These are phyloP conservation scores for Sphagnum fallax DNA, from an alignment of 228 moss, liverwort and hornwort genomes.

Conservation along the genomic window DNA sequence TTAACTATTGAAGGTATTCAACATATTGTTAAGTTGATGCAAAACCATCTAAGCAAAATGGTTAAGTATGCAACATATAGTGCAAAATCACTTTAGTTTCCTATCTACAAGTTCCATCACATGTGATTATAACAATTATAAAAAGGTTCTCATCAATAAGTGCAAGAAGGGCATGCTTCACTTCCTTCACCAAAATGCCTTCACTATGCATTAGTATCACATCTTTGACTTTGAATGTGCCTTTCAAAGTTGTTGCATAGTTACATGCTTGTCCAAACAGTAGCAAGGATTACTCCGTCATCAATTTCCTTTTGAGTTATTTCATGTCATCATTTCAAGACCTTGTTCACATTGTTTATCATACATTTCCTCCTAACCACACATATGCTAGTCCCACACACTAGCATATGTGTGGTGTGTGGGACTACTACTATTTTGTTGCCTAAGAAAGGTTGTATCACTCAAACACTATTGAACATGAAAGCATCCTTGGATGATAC, in stretches of 20 bases:
- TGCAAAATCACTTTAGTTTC: background rate
- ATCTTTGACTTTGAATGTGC: constrained; percentile 96
- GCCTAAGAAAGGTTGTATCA: no score
- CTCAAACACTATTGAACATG: no score
- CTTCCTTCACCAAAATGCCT: constrained; percentile 96
- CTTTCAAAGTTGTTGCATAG: constrained; percentile 93
- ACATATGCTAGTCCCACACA: no score
- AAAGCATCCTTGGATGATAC: no score
- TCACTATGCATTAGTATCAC: constrained; percentile 99
- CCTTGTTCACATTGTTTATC: constrained; percentile 73
- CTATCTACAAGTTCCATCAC: constrained; percentile 95
- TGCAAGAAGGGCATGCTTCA: constrained; percentile 96
- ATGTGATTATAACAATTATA: constrained; percentile 87
- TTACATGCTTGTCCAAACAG: constrained; percentile 96
- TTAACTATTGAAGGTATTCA: no score
- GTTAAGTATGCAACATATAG: no score
- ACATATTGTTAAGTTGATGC: no score
- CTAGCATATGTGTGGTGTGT: no score
- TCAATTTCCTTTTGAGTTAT: constrained; percentile 65
- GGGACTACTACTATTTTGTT: no score
- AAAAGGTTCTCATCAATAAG: constrained; percentile 95
- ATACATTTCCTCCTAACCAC: background rate
- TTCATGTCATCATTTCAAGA: constrained; percentile 72
- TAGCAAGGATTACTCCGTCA: constrained; percentile 87
- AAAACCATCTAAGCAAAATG: no score